Evolutionary conservation across 306 rosid species (phyloP).

Genomic region (Malus fusca): DNA sequence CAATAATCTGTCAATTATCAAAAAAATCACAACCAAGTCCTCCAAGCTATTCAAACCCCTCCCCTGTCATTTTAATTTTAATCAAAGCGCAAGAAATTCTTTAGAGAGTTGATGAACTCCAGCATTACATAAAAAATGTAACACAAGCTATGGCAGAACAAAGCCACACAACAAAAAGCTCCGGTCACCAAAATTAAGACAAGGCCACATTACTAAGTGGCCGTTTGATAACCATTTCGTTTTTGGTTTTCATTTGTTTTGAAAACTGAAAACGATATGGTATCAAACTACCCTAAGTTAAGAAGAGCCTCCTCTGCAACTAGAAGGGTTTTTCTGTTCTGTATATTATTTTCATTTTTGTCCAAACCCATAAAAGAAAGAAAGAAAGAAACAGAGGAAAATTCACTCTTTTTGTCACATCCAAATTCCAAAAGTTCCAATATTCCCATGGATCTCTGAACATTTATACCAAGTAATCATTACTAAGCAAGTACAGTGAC

Average conservation of each 20-base stretch:
- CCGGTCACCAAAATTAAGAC: too few species aligned
- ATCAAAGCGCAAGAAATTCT: not conserved
- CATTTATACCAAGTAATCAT: not conserved
- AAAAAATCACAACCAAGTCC: not conserved
- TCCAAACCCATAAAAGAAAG: not conserved
- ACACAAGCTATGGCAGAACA: not conserved
- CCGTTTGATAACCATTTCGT: too few species aligned
- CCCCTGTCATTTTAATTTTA: not conserved
- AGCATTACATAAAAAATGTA: too few species aligned
- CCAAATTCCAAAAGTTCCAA: not conserved
- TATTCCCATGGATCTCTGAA: not conserved
- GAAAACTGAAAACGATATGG: too few species aligned
- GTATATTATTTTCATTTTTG: not conserved
- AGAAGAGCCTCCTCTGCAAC: too few species aligned
- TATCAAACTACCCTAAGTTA: too few species aligned
- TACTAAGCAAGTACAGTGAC: not conserved
- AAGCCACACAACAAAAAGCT: too few species aligned
- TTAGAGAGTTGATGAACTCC: not conserved
- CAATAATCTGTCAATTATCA: not conserved
- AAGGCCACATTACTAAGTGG: too few species aligned
- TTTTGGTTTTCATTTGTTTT: too few species aligned
- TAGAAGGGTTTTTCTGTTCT: not conserved
- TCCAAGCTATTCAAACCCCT: not conserved
- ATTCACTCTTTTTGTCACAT: not conserved
- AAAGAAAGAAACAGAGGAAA: not conserved